A percentile compares a stretch with the other conserved stretches of the same genome.
These are phyloP conservation scores for Apiospora hydei DNA, from an alignment of 2,329 filamentous ascomycete genomes.

Conservation along the genomic window DNA sequence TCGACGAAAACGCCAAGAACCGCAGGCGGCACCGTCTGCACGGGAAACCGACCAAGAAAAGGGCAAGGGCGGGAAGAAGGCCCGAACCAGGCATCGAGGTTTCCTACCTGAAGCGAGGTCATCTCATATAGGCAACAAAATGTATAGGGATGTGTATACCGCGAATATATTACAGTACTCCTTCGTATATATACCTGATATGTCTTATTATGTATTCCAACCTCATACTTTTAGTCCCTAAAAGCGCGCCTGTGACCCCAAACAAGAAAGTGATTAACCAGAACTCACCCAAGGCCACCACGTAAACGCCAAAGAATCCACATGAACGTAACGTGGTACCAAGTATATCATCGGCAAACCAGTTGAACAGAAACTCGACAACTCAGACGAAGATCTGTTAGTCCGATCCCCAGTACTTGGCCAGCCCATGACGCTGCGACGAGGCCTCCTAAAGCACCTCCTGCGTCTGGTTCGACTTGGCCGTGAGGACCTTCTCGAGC, in stretches of 20 bases:
- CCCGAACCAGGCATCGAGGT: too few relatives aligned
- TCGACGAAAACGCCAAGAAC: conserved; percentile 12
- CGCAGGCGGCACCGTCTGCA: conserved; percentile 9
- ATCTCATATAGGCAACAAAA: too few relatives aligned
- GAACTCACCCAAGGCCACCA: not conserved
- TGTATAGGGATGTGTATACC: too few relatives aligned
- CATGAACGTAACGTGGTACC: not conserved
- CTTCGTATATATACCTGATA: not conserved
- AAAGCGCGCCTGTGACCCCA: not conserved
- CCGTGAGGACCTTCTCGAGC: conserved; percentile 30
- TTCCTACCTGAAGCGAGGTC: too few relatives aligned
- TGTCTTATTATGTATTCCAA: not conserved
- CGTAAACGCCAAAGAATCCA: not conserved
- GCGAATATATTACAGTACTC: too few relatives aligned
- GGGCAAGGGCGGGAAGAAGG: too few relatives aligned
- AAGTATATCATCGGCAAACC: too few relatives aligned
- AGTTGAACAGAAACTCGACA: not conserved
- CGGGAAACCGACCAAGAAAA: not conserved
- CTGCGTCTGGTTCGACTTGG: conserved; percentile 25
- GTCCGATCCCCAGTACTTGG: not conserved
- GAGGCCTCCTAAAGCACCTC: conserved; percentile 12
- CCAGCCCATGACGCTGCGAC: not conserved
- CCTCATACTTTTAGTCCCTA: not conserved
- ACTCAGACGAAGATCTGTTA: not conserved
- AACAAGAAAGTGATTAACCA: not conserved